These are phyloP conservation scores for thale cress (Arabidopsis thaliana) DNA, from an alignment of 345 rosid species.

Conservation along the genomic window TAIR10.1 NC_003070.9:27800001-27800500, in stretches of 20 bases:
- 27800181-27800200: constrained; percentile 92
- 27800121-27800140: constrained; percentile 82
- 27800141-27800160: constrained; percentile 76
- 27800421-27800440: constrained; percentile 90
- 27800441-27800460: constrained; percentile 89
- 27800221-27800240: constrained; percentile 21
- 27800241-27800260: background rate
- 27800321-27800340: background rate
- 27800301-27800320: background rate
- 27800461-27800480: constrained; percentile 58
- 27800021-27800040: background rate
- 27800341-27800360: background rate
- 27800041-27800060: constrained; percentile 1
- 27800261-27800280: background rate
- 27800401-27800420: constrained; percentile 94
- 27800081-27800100: background rate
- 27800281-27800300: constrained; percentile 1
- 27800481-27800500: background rate
- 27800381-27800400: constrained; percentile 96
- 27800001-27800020: constrained; percentile 25
- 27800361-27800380: constrained; percentile 3
- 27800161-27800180: constrained; percentile 87
- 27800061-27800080: constrained; percentile 29
- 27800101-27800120: constrained; percentile 31
- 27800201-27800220: constrained; percentile 56